A percentile compares a stretch with the other conserved stretches of the same genome.
Evolutionary conservation across 2,329 filamentous ascomycete genomes (phyloP).

Genomic region (Emergomyces orientalis): DNA sequence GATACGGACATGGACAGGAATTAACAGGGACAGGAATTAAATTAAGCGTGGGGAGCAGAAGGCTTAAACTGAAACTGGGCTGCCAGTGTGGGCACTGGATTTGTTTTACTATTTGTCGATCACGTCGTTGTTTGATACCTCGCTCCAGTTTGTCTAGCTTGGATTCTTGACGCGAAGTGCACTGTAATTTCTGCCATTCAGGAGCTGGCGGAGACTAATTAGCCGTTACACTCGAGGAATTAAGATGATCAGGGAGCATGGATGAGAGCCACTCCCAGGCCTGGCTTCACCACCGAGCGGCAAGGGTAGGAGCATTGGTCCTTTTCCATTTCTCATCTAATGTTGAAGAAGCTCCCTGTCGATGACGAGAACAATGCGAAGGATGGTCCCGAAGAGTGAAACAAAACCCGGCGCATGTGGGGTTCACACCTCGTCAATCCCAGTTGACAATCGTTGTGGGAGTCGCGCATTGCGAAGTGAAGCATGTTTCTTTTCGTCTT

Average conservation of each 20-base stretch:
- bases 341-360: constrained; percentile 1
- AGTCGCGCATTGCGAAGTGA: constrained; percentile 1
- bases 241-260: constrained; percentile 9
- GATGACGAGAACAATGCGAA: not conserved
- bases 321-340: not conserved
- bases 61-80: constrained; percentile 3
- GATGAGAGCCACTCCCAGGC: not conserved
- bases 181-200: constrained; percentile 6
- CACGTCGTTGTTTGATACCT: constrained; percentile 3
- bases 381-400: constrained; percentile 7
- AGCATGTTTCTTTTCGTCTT: constrained; percentile 3
- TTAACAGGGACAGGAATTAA: not conserved
- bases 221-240: constrained; percentile 7
- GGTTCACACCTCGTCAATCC: constrained; percentile 4
- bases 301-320: not conserved
- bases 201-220: constrained; percentile 5
- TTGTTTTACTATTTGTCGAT: constrained; percentile 5
- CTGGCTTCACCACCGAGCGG: not conserved
- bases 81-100: not conserved
- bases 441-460: constrained; percentile 3
- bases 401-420: constrained; percentile 8
- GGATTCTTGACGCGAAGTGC: constrained; percentile 4
- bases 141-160: constrained; percentile 3
- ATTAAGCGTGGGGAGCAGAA: not conserved
- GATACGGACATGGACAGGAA: not conserved